Base-by-base conservation (phyloP, 495 filamentous ascomycete genomes). In the Trichoderma erinaceum region DNA sequence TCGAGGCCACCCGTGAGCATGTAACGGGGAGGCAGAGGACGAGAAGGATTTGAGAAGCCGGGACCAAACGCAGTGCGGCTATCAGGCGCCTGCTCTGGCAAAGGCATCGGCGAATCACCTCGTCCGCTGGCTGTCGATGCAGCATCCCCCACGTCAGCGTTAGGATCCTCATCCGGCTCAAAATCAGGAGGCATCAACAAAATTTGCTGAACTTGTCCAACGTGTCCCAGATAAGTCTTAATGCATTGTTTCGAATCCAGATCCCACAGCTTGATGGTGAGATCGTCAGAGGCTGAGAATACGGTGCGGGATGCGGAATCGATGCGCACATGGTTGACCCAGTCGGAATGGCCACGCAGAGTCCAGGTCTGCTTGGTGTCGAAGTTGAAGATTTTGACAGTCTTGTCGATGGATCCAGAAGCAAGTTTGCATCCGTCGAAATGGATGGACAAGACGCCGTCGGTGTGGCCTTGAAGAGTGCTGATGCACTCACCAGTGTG, bases 361-460 rank as follows among this genome's bases (percentile, higher is more conserved):
- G 87, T 79, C 69, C 88, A 96, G 0, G 86, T 88, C 41, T 89
- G 89, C 72, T 91, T 91, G 68, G 90, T 89, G 70, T 90, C 86
- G 73, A 96, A 97, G 74, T 98, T 92, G 88, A 93, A 97, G 29
- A 99, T 89, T 72, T 93, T 93, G 77, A 99, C 88, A 8, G 91
- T 93, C 74, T 85, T 87, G 75, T 99, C 95, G 67, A 91, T 86
- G 0, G 92, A 97, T 11, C 91, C 95, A 1, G 92, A 92, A 0
- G 91, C 93, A 6, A 98, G 86, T 12, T 94, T 84, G 16, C 88
- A 89, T 4, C 83, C 86, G 64, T 93, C 90, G 74, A 96, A 97
- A 76, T 97, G 90, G 10, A 99, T 80, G 35, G 87, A 86, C 68
- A 98, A 89, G 23, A 99, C 87, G 15, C 92, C 93, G 50, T 84